phyloP scores from a whole-genome alignment of 208 protist species.

The Entamoeba histolytica region DNA sequence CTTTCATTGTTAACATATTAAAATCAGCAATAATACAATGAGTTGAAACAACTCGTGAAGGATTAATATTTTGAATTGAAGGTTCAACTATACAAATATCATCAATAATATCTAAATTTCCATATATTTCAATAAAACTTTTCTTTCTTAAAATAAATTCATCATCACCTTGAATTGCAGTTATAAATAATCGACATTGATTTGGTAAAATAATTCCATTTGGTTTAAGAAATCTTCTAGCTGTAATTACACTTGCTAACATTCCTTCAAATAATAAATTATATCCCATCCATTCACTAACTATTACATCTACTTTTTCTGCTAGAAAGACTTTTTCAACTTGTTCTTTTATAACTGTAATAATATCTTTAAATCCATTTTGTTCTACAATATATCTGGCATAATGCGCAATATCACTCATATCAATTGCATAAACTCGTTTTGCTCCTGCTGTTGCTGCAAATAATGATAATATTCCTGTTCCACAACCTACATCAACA shows the following conservation, averaged over 20 bases:
- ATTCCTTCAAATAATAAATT: slow-evolving; percentile 81
- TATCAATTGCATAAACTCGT: slow-evolving; percentile 44
- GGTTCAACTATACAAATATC: slow-evolving; percentile 30
- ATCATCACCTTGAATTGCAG: background rate
- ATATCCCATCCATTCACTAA: slow-evolving; percentile 89
- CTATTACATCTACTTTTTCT: slow-evolving; percentile 58
- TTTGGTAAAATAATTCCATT: slow-evolving; percentile 52
- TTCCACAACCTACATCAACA: slow-evolving; percentile 82
- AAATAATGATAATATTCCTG: slow-evolving; percentile 86
- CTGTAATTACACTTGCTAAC: slow-evolving; percentile 69
- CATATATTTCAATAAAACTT: slow-evolving; percentile 54
- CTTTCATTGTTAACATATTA: background rate
- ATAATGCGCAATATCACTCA: background rate
- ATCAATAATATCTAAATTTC: slow-evolving; percentile 49
- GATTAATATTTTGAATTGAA: background rate
- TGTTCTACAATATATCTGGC: background rate
- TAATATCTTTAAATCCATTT: slow-evolving; percentile 38
- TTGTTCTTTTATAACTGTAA: slow-evolving; percentile 46
- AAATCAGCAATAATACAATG: background rate
- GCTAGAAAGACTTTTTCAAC: slow-evolving; percentile 61
- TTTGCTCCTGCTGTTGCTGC: slow-evolving; percentile 67
- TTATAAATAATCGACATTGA: slow-evolving; percentile 12
- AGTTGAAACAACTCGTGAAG: background rate
- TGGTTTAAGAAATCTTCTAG: slow-evolving; percentile 46
- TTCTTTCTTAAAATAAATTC: slow-evolving; percentile 37